Evolutionary conservation across 495 filamentous ascomycete genomes (phyloP), one percentile per base, ranked within the genome.

Genomic region (Bryoglossum gracile): DNA sequence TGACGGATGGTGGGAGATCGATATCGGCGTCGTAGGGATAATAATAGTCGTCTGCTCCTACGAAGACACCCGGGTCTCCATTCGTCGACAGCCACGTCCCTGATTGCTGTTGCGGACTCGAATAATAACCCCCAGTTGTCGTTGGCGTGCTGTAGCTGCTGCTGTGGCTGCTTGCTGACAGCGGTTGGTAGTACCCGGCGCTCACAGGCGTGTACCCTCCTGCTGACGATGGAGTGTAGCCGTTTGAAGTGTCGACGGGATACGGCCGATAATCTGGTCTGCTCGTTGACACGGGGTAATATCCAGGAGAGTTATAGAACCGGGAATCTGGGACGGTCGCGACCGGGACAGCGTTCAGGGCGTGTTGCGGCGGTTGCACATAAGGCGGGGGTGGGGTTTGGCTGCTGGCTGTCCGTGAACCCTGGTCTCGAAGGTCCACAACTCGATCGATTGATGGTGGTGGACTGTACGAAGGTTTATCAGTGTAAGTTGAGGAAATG

Each of bases 1-100:
- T 30, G 17, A 38, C 11, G 14, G 25, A 8, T 13, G 36, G 38
- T 9, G 24, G 19, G n/a, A 17, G 21, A 10, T 24, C 19, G 1
- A 8, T 21, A 5, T 50, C 52, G 2, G 45, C 9, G 2, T 49
- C 51, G n/a, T 19, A 22, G 11, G 36, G 35, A 30, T 50, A 55
- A 23, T 42, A 55, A 16, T 50, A 50, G 8, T 49, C 45, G 5
- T 10, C 45, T 11, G 39, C n/a, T 39, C 53, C 48, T 6, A 46
- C 43, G 33, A 53, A 57, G 0, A 24, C 49, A 11, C 30, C 40
- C 23, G 54, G 45, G 24, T 57, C 54, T 1, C 43, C 45, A 38
- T 25, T 48, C 1, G 18, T 19, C 9, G 54, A 28, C 3, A 42
- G 35, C 49, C 54, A 53, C 13, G 28, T 28, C n/a, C 19, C 38